Evolutionary conservation across 2,329 filamentous ascomycete genomes (phyloP).

Genomic region (Magnaporthiopsis rhizophila): DNA sequence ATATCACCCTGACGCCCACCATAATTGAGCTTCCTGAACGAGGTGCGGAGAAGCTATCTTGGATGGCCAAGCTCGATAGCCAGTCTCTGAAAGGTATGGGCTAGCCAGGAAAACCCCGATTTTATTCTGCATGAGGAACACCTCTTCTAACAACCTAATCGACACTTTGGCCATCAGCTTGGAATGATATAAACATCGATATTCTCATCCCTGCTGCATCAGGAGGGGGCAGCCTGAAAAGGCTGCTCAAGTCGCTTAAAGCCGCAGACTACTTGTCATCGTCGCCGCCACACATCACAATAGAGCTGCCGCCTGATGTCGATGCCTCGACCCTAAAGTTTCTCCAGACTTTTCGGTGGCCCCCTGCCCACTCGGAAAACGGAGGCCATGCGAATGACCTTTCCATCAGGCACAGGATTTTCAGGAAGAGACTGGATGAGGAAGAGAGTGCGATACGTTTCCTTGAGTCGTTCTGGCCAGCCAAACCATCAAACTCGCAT

Average conservation of each 20-base stretch:
- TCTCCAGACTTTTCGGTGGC: conserved; percentile 60
- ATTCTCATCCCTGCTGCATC: conserved; percentile 73
- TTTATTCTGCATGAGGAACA: too few relatives aligned
- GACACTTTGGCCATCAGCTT: conserved; percentile 39
- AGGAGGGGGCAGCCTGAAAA: conserved; percentile 63
- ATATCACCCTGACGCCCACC: conserved; percentile 45
- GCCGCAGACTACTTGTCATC: conserved; percentile 68
- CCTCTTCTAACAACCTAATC: not conserved
- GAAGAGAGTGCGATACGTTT: conserved; percentile 68
- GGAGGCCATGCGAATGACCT: conserved; percentile 41
- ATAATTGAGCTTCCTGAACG: conserved; percentile 67
- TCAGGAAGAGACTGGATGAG: conserved; percentile 48
- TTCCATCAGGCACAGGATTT: conserved; percentile 67
- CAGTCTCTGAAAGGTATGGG: conserved; percentile 55
- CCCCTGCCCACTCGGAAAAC: conserved; percentile 35
- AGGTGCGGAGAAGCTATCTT: conserved; percentile 56
- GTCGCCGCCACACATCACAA: conserved; percentile 64
- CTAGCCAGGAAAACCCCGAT: too few relatives aligned
- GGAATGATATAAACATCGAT: conserved; percentile 72
- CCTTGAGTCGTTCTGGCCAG: conserved; percentile 82
- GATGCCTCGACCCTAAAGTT: conserved; percentile 58
- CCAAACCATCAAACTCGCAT: conserved; percentile 55
- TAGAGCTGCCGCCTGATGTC: conserved; percentile 69
- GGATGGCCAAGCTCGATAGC: conserved; percentile 73
- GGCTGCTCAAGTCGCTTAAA: conserved; percentile 68